Evolutionary conservation across 257 asterid species (phyloP).

Genomic region (Nicotiana sylvestris): DNA sequence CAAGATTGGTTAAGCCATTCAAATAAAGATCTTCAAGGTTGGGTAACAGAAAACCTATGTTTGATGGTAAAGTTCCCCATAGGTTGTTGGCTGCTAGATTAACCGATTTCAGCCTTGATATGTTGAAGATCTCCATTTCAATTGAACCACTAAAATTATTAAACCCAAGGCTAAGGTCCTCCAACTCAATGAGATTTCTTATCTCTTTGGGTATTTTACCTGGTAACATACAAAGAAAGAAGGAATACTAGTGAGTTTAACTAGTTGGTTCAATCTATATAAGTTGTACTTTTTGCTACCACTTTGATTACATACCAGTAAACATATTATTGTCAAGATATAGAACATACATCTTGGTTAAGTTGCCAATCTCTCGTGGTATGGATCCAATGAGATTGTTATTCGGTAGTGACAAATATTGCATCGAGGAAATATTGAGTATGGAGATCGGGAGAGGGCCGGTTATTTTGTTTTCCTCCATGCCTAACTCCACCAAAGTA

Average conservation of each 20-base stretch:
- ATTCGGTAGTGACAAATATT: neutral
- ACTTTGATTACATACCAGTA: too few relatives aligned
- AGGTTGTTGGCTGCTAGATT: accelerated
- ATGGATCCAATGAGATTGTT: constrained; percentile 14
- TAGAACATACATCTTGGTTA: constrained; percentile 15
- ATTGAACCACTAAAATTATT: neutral
- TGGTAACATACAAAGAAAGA: neutral
- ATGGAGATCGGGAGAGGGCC: neutral
- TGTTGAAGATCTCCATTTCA: neutral
- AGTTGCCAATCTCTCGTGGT: constrained; percentile 14
- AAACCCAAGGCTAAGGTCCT: accelerated
- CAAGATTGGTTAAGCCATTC: neutral
- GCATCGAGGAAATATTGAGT: constrained; percentile 19
- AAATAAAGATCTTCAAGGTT: neutral
- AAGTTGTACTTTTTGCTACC: neutral
- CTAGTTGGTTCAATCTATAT: neutral
- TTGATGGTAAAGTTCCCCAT: neutral
- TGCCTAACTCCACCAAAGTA: neutral
- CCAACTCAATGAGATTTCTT: neutral
- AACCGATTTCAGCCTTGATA: accelerated
- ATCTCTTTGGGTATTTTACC: neutral
- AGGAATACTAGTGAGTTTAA: neutral
- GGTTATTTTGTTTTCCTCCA: too few relatives aligned
- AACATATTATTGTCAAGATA: neutral
- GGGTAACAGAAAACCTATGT: neutral